Conservation (phyloP, 148 eudicot genomes). For the Mesembryanthemum crystallinum region DNA sequence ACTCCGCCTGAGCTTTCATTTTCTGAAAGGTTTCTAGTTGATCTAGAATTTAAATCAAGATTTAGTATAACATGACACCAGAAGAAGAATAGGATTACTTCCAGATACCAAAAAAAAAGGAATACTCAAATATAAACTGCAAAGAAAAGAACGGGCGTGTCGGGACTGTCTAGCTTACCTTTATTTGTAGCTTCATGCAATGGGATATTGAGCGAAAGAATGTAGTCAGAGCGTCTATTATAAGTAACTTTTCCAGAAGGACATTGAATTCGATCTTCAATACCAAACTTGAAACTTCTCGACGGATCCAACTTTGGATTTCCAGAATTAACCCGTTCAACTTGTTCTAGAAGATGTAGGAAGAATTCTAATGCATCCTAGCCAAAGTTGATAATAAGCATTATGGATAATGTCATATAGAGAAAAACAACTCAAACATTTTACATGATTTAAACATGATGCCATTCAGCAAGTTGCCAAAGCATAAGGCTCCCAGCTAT, state of each 20-base stretch:
- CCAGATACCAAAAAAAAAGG: too few species aligned
- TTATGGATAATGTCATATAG: conserved; percentile 1
- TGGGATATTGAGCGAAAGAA: conserved; percentile 83
- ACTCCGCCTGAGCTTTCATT: conserved; percentile 50
- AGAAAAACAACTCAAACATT: too few species aligned
- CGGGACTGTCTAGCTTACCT: conserved; percentile 40
- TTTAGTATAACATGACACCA: conserved; percentile 4
- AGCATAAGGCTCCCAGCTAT: too few species aligned
- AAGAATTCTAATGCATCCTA: conserved; percentile 97
- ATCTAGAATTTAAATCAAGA: conserved; percentile 44
- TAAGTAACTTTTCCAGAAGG: conserved; percentile 94
- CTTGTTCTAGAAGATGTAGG: conserved; percentile 92
- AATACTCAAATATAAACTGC: neutral
- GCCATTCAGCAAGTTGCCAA: too few species aligned
- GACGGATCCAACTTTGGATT: conserved; percentile 74
- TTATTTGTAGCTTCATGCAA: conserved; percentile 74
- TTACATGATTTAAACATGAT: too few species aligned
- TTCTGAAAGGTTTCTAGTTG: conserved; percentile 66
- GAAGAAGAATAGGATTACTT: too few species aligned
- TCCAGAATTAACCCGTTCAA: conserved; percentile 73
- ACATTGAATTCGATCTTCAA: conserved; percentile 88
- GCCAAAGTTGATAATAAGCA: conserved; percentile 14
- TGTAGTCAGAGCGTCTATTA: conserved; percentile 73
- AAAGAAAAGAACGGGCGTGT: neutral
- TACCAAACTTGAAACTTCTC: conserved; percentile 85